Percentiles rank a stretch among this genome's conserved stretches.
phyloP scores from a whole-genome alignment of 2,329 filamentous ascomycete species.

The Purpureocillium takamizusanense region DNA sequence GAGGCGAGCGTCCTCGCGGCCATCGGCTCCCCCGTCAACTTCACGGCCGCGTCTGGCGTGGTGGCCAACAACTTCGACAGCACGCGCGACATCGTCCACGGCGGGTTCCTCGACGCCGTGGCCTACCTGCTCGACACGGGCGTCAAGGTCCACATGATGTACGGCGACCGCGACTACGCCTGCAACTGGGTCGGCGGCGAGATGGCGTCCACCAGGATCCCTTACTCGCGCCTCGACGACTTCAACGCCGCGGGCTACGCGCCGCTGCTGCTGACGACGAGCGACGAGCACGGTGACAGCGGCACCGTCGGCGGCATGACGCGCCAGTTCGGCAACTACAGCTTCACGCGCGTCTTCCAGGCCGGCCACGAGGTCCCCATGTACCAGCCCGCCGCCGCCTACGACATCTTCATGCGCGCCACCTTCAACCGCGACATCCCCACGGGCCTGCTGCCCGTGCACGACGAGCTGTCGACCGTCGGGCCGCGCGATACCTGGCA shows the following conservation, averaged over 20 bases:
- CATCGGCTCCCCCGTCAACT: conserved; percentile 55
- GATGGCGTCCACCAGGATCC: conserved; percentile 54
- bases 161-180: conserved; percentile 53
- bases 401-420: conserved; percentile 50
- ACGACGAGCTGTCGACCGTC: conserved; percentile 39
- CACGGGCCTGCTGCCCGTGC: conserved; percentile 41
- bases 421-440: conserved; percentile 44
- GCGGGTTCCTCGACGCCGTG: conserved; percentile 39
- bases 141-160: conserved; percentile 62
- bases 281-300: conserved; percentile 27
- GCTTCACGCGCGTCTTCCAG: conserved; percentile 57
- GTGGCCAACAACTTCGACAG: conserved; percentile 45
- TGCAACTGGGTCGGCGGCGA: conserved; percentile 64
- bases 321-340: conserved; percentile 65
- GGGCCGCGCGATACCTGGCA: conserved; percentile 51
- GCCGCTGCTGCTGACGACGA: conserved; percentile 57
- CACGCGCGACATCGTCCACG: conserved; percentile 49
- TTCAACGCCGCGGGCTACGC: conserved; percentile 59
- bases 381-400: conserved; percentile 48
- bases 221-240: conserved; percentile 33
- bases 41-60: conserved; percentile 33
- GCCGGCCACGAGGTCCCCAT: conserved; percentile 54
- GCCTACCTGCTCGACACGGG: conserved; percentile 51
- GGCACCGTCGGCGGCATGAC: conserved; percentile 52
- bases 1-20: conserved; percentile 44